Percentiles rank a stretch among this genome's conserved stretches.
These are phyloP conservation scores for Euphorbia tirucalli DNA, from an alignment of 345 rosid genomes.

Conservation along the genomic window DNA sequence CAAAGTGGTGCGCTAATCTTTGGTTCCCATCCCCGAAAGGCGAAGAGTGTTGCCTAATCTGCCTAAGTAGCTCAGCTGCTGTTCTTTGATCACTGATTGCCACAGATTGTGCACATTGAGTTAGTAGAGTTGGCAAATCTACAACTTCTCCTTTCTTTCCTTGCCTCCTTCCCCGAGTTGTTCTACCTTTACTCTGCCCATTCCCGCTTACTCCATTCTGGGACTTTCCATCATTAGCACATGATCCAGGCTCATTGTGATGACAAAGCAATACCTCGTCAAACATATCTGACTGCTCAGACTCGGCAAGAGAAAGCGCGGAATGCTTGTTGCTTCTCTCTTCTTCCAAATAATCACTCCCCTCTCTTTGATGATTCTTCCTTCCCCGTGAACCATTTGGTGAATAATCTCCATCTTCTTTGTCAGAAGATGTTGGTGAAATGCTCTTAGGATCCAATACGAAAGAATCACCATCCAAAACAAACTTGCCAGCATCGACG, in stretches of 20 bases:
- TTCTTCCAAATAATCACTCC: conserved; percentile 29
- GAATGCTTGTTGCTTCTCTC: conserved; percentile 49
- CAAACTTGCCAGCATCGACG: conserved; percentile 9
- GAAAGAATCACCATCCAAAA: neutral
- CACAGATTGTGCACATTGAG: conserved; percentile 72
- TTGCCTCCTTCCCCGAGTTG: conserved; percentile 22
- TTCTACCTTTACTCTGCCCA: conserved; percentile 24
- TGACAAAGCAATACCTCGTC: conserved; percentile 43
- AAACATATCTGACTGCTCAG: conserved; percentile 44
- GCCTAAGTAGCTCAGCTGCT: conserved; percentile 52
- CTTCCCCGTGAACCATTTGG: conserved; percentile 25
- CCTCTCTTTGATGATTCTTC: conserved; percentile 38
- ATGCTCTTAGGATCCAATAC: conserved; percentile 3
- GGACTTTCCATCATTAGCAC: conserved; percentile 4
- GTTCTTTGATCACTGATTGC: conserved; percentile 52
- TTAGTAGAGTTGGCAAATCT: conserved; percentile 47
- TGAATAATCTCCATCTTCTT: conserved; percentile 14
- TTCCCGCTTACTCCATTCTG: conserved; percentile 6
- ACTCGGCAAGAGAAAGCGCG: conserved; percentile 41
- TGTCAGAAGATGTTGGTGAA: conserved; percentile 9
- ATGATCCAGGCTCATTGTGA: conserved; percentile 3
- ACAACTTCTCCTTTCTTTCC: conserved; percentile 37
- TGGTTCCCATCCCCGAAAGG: conserved; percentile 57
- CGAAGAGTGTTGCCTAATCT: conserved; percentile 64
- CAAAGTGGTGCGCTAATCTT: conserved; percentile 62